Evolutionary conservation across 2,329 filamentous ascomycete species (phyloP).

Genomic region (Didymella pinodella): DNA sequence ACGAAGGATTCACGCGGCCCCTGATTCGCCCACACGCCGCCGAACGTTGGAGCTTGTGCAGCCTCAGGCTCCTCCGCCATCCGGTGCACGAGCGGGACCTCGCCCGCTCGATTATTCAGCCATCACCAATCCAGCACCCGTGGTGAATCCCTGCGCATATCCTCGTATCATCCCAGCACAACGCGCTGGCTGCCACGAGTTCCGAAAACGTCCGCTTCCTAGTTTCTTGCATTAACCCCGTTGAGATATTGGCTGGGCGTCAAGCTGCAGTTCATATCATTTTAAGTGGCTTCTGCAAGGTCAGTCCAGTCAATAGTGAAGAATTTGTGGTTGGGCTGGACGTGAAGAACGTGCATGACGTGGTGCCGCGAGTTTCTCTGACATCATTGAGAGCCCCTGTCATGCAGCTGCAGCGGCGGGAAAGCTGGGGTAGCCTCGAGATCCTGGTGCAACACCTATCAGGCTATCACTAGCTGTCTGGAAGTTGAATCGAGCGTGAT

Average conservation of each 20-base stretch:
- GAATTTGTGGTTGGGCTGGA: too few species aligned
- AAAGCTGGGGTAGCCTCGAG: constrained; percentile 20
- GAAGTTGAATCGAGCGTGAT: not conserved
- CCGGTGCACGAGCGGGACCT: constrained; percentile 18
- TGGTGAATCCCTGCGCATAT: constrained; percentile 2
- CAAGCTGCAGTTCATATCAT: not conserved
- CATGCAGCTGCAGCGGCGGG: constrained; percentile 1
- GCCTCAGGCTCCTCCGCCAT: constrained; percentile 8
- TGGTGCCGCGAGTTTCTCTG: constrained; percentile 5
- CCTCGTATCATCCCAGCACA: constrained; percentile 3
- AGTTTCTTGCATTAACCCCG: not conserved
- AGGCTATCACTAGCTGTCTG: not conserved
- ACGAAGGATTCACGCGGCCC: not conserved
- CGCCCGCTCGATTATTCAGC: constrained; percentile 39
- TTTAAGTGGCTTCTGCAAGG: not conserved
- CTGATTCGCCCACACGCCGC: constrained; percentile 4
- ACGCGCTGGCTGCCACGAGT: not conserved
- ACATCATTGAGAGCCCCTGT: constrained; percentile 14
- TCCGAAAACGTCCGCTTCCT: not conserved
- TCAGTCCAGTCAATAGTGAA: too few species aligned
- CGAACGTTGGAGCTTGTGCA: constrained; percentile 7
- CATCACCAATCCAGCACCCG: constrained; percentile 41
- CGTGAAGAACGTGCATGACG: not conserved
- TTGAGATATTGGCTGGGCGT: not conserved
- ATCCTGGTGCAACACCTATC: constrained; percentile 5